These are phyloP conservation scores for Encephalitozoon romaleae DNA, from an alignment of 371 early-diverging fungal genomes.

Conservation along the genomic window DNA sequence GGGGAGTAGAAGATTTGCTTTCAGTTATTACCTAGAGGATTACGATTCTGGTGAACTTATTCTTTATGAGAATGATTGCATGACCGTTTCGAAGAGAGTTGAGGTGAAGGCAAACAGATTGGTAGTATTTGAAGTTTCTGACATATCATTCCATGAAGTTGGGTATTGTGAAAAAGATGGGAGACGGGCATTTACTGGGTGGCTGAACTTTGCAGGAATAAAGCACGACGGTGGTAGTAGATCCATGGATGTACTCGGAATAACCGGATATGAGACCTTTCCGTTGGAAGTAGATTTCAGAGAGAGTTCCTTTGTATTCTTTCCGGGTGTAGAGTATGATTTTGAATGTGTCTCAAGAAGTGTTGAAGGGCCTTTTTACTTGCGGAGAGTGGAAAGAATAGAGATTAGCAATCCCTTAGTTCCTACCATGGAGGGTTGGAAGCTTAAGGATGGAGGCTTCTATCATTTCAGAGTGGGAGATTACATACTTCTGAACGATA, in stretches of 20 bases:
- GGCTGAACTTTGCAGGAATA: constrained; percentile 42
- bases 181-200: constrained; percentile 60
- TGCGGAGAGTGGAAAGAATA: constrained; percentile 13
- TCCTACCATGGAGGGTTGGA: constrained; percentile 18
- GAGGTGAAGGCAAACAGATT: constrained; percentile 52
- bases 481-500: constrained; percentile 52
- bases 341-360: background rate
- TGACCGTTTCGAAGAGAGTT: constrained; percentile 42
- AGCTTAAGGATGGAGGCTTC: background rate
- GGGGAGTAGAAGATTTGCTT: constrained; percentile 56
- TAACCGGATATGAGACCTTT: background rate
- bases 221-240: background rate
- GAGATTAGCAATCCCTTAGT: background rate
- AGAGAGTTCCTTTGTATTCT: background rate
- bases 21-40: constrained; percentile 58
- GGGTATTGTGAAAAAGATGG: constrained; percentile 26
- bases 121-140: constrained; percentile 60
- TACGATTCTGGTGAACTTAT: constrained; percentile 49
- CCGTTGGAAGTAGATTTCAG: constrained; percentile 10
- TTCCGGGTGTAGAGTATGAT: constrained; percentile 14
- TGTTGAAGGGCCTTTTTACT: constrained; percentile 32
- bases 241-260: background rate
- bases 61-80: constrained; percentile 54
- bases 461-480: background rate
- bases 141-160: constrained; percentile 60